Percentiles rank a stretch among this genome's conserved stretches.
Conservation (phyloP, 1,139 yeast genomes). For the Nakaseomyces nivariensis region DNA sequence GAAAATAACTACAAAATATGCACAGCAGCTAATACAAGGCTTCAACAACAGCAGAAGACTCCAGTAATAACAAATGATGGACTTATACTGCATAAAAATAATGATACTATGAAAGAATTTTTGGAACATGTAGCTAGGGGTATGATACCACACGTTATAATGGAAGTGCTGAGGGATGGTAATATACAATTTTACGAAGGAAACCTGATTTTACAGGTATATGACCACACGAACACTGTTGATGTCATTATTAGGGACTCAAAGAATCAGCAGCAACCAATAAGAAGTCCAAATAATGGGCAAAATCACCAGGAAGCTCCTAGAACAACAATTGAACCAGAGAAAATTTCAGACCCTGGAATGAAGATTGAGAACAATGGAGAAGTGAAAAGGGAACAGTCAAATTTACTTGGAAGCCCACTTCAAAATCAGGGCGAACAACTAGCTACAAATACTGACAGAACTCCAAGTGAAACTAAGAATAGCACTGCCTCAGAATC, state of each 20-base stretch:
- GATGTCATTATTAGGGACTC: constrained; percentile 20
- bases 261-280: constrained; percentile 1
- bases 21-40: constrained; percentile 29
- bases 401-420: too few species aligned
- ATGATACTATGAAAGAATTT: constrained; percentile 72
- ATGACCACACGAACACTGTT: constrained; percentile 53
- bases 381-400: too few species aligned
- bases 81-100: constrained; percentile 68
- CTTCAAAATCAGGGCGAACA: too few species aligned
- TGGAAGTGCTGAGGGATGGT: constrained; percentile 81
- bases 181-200: constrained; percentile 85
- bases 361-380: too few species aligned
- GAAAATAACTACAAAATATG: constrained; percentile 67
- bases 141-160: constrained; percentile 78
- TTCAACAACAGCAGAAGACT: constrained; percentile 32
- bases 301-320: neutral
- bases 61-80: constrained; percentile 41
- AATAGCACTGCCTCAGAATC: too few species aligned
- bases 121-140: constrained; percentile 70
- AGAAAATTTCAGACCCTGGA: neutral
- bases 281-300: neutral
- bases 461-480: too few species aligned
- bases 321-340: too few species aligned
- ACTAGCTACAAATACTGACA: too few species aligned
- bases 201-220: constrained; percentile 70